Base-by-base conservation (phyloP, 2,329 filamentous ascomycete species). In the Aureobasidium zeae region DNA sequence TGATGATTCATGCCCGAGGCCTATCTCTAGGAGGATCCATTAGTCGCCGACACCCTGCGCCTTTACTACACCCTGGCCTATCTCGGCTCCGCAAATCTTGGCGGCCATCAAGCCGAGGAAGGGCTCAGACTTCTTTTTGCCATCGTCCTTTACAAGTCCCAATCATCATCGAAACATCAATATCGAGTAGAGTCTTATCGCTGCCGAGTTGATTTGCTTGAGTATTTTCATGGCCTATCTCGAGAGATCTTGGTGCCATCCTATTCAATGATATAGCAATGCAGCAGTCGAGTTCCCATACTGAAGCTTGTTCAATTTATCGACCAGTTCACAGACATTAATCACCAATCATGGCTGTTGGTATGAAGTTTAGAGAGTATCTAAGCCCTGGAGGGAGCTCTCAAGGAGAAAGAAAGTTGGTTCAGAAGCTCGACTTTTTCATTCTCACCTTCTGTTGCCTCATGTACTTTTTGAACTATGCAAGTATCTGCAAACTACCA, bases 371-470 rank as follows among this genome's bases (percentile, higher is more conserved):
- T 12, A 44, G 26, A 34, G 36, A 46, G 5, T 64, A 65, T 46
- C 44, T 64, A 22, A 56, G 57, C 9, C 58, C 61, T 26, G 57
- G 57, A 5, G 58, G 63, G 28, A 53, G 51, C 37, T 55, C 57
- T 12, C 56, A 58, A 10, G 61, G 59, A 11, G 67, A 70, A 51
- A 57, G 59, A 22, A 65, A 63, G 47, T 58, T 79, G 21, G 61
- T 79, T 5, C 67, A 65, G 29, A 58, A 59, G 49, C 52, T 59
- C 22, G 57, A 61, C 37, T 55, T 51, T 43, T 58, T 59, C 42
- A 53, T 60, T 32, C 32, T 59, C 20, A 59, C 59, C 0, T 64
- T 63, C 46, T 63, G 63, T 26, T 66, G 62, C 48, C 42, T 65
- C 13, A 62, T 62, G 57, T 65, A 63, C 51, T 63, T 47, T 13